Evolutionary conservation across 768 basidiomycete genomes (phyloP).

Genomic region (Psilocybe tampanensis): DNA sequence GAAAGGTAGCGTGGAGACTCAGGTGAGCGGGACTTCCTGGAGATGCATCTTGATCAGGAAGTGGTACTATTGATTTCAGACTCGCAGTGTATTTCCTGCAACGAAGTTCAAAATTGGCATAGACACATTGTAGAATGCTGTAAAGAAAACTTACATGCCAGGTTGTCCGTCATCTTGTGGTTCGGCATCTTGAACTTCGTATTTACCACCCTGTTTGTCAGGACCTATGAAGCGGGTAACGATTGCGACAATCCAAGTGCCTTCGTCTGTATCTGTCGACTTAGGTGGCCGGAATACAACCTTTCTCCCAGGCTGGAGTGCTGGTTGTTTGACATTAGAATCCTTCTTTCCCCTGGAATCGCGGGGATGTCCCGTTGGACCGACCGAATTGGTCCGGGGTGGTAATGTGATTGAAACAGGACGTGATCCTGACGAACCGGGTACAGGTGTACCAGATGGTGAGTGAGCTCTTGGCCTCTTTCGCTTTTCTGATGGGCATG

Average conservation of each 20-base stretch:
- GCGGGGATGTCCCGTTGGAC: constrained; percentile 56
- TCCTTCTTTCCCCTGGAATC: constrained; percentile 72
- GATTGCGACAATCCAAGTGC: constrained; percentile 81
- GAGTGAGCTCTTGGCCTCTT: constrained; percentile 75
- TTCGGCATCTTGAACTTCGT: constrained; percentile 86
- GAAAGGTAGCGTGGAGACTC: constrained; percentile 72
- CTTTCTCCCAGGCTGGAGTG: constrained; percentile 72
- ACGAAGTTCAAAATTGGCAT: neutral
- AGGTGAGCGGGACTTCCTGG: constrained; percentile 63
- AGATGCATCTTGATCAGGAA: constrained; percentile 71
- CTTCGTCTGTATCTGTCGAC: constrained; percentile 51
- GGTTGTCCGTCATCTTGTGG: constrained; percentile 81
- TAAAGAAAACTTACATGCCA: constrained; percentile 45
- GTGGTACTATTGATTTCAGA: constrained; percentile 71
- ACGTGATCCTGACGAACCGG: constrained; percentile 39
- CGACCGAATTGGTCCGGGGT: constrained; percentile 57
- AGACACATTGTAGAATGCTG: neutral
- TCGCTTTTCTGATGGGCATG: constrained; percentile 60
- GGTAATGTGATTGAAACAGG: constrained; percentile 59
- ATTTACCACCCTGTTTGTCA: constrained; percentile 70
- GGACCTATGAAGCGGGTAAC: constrained; percentile 70
- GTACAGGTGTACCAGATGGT: constrained; percentile 58
- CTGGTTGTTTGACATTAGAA: constrained; percentile 59
- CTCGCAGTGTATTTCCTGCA: constrained; percentile 69
- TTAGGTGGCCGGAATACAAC: constrained; percentile 78